phyloP scores from a whole-genome alignment of 2,329 filamentous ascomycete species.

The Cladosporium colombiae region DNA sequence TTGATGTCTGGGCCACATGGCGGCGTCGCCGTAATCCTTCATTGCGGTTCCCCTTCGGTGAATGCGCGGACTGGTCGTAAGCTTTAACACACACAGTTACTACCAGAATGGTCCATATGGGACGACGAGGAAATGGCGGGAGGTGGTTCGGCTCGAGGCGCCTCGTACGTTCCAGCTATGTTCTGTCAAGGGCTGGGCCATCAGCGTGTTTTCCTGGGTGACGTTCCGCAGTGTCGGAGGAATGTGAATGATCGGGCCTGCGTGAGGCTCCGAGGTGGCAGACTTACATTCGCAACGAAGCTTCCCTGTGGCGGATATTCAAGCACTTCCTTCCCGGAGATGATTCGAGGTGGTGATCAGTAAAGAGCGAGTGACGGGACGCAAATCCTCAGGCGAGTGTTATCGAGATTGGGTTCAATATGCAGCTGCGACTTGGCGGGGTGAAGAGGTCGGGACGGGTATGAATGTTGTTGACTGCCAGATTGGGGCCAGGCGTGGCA shows the following conservation, averaged over 20 bases:
- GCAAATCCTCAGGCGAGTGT: background rate
- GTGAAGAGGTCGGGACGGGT: background rate
- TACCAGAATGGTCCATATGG: constrained; percentile 19
- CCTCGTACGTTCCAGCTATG: constrained; percentile 9
- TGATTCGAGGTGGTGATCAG: background rate
- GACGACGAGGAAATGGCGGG: background rate
- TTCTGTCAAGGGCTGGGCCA: constrained; percentile 17
- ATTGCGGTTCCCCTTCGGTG: background rate
- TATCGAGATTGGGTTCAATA: background rate
- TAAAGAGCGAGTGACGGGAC: background rate
- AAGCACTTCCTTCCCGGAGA: background rate
- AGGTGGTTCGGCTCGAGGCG: constrained; percentile 11
- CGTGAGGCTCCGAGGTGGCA: background rate
- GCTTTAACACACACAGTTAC: constrained; percentile 4
- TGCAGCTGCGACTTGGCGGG: constrained; percentile 8
- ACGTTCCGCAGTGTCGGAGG: constrained; percentile 13
- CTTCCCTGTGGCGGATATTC: background rate
- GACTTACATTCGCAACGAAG: constrained; percentile 1
- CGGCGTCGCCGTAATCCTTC: constrained; percentile 4
- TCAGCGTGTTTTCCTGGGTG: constrained; percentile 17
- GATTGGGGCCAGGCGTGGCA: background rate
- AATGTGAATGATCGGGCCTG: constrained; percentile 3
- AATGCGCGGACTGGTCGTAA: background rate
- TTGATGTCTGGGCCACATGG: constrained; percentile 10
- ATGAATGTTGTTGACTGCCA: background rate